Evolutionary conservation across 441 rosid species (phyloP).

Genomic region (Hura crepitans): DNA sequence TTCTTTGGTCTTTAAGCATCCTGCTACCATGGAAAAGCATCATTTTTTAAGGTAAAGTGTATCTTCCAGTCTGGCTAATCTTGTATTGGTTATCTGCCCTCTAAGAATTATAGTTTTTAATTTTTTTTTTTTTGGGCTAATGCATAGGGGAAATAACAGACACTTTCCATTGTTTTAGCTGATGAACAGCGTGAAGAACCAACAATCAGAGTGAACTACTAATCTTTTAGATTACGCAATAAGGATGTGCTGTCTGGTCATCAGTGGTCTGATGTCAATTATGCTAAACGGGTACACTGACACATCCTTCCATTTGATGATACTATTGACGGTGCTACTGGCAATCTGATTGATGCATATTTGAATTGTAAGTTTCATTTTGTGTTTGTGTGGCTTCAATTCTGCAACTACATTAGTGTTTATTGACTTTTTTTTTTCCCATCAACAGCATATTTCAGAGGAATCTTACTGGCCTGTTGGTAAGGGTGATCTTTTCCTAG

Average conservation of each 20-base stretch:
- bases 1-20: too few species aligned
- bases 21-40: too few species aligned
- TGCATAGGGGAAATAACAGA: constrained; percentile 68
- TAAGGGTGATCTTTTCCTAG: constrained; percentile 61
- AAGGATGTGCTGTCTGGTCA: constrained; percentile 80
- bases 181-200: constrained; percentile 74
- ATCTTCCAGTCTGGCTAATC: too few species aligned
- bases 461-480: constrained; percentile 68
- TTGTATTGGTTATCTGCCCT: background rate
- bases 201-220: constrained; percentile 69
- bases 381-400: too few species aligned
- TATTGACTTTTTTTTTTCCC: background rate
- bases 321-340: constrained; percentile 79
- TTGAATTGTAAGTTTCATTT: constrained; percentile 51
- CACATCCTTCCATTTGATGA: constrained; percentile 81
- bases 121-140: background rate
- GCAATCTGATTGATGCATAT: constrained; percentile 78
- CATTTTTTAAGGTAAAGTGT: too few species aligned
- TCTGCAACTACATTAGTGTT: too few species aligned
- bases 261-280: constrained; percentile 78
- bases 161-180: constrained; percentile 65
- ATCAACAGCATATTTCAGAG: constrained; percentile 59
- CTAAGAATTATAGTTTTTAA: background rate
- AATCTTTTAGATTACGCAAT: too few species aligned
- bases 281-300: constrained; percentile 80